Percentiles rank a stretch among this genome's conserved stretches.
Evolutionary conservation across 1,139 yeast species (phyloP).

Genomic region (Pichia sp.): DNA sequence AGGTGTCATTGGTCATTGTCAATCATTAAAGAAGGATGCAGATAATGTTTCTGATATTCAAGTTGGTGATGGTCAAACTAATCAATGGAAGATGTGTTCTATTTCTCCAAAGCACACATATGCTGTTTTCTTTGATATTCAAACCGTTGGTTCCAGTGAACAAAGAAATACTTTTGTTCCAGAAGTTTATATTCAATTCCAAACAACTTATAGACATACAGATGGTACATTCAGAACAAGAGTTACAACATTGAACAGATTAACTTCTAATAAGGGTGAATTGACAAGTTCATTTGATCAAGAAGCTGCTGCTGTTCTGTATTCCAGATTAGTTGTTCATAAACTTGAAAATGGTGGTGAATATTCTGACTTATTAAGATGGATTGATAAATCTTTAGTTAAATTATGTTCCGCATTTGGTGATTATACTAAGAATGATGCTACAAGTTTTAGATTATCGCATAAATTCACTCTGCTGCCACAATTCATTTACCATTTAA

Average conservation of each 20-base stretch:
- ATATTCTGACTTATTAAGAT: conserved; percentile 67
- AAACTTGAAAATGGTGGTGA: conserved; percentile 64
- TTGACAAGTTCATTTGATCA: conserved; percentile 79
- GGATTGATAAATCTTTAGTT: conserved; percentile 83
- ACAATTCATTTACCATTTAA: conserved; percentile 91
- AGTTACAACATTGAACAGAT: conserved; percentile 66
- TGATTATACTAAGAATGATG: conserved; percentile 75
- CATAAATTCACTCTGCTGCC: conserved; percentile 85
- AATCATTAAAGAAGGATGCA: conserved; percentile 61
- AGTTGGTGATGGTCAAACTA: conserved; percentile 90
- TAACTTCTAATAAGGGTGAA: conserved; percentile 34
- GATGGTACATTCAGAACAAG: conserved; percentile 83
- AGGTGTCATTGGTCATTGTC: conserved; percentile 93
- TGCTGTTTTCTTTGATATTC: conserved; percentile 85
- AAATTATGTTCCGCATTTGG: conserved; percentile 87
- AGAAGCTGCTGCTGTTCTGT: conserved; percentile 96
- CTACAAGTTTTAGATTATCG: conserved; percentile 74
- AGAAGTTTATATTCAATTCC: conserved; percentile 64
- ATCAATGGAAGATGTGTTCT: conserved; percentile 81
- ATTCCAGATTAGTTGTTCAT: conserved; percentile 91
- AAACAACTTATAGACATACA: conserved; percentile 77
- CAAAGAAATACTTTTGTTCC: conserved; percentile 40
- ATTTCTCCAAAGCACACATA: conserved; percentile 85
- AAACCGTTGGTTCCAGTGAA: conserved; percentile 41
- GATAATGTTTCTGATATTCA: conserved; percentile 86